Percentiles rank a stretch among this genome's conserved stretches.
Conservation (phyloP, 2,329 filamentous ascomycete genomes). For the Alternaria ethzedia region DNA sequence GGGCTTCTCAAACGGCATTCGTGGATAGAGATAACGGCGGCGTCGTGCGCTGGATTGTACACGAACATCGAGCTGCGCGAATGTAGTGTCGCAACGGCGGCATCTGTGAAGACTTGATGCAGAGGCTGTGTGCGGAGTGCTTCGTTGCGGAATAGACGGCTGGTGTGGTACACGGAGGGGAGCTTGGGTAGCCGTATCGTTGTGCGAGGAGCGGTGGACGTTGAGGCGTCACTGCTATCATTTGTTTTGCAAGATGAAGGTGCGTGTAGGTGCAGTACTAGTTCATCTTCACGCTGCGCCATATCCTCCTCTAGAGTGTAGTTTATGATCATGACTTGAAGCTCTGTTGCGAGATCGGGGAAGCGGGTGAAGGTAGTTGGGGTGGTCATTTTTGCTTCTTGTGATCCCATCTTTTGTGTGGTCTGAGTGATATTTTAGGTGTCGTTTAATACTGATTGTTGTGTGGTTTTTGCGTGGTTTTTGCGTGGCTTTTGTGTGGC, state of each 20-base stretch:
- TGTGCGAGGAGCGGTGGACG: background rate
- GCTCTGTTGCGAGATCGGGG: background rate
- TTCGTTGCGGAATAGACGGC: background rate
- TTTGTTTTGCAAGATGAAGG: background rate
- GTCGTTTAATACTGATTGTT: too few species aligned
- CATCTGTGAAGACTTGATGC: background rate
- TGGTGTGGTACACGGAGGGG: background rate
- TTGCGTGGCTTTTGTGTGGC: too few species aligned
- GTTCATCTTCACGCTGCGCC: background rate
- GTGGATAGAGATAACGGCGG: background rate
- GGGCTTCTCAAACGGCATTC: too few species aligned
- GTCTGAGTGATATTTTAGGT: background rate
- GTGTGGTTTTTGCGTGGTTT: too few species aligned
- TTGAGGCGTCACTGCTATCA: fast-evolving
- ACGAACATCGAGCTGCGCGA: background rate
- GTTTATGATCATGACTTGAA: background rate
- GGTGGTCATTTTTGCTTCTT: background rate
- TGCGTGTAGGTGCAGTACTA: background rate
- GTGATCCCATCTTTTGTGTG: background rate
- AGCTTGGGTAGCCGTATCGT: background rate
- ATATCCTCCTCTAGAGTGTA: background rate
- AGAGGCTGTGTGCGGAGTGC: background rate
- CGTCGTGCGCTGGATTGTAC: background rate
- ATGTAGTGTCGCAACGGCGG: fast-evolving
- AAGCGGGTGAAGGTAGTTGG: background rate